phyloP scores from a whole-genome alignment of 306 rosid species.

The Castanopsis chinensis region DNA sequence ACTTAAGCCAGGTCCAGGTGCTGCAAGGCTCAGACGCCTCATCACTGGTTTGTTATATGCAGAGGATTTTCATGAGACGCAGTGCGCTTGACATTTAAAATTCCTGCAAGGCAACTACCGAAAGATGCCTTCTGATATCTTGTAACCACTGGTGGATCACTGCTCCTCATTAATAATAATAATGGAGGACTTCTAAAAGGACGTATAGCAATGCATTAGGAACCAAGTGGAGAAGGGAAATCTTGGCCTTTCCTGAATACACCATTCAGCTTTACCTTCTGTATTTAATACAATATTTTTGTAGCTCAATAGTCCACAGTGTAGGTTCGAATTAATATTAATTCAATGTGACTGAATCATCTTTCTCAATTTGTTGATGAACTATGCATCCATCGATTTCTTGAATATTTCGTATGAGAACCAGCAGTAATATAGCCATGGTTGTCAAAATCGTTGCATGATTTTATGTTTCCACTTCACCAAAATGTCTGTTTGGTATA shows the following conservation, averaged over 20 bases:
- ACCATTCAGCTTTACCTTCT: conserved; percentile 18
- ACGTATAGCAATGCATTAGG: conserved; percentile 29
- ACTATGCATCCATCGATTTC: not conserved
- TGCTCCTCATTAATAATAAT: conserved; percentile 11
- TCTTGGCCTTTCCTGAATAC: conserved; percentile 24
- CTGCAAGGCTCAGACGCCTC: conserved; percentile 53
- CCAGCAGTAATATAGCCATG: not conserved
- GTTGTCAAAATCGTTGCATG: not conserved
- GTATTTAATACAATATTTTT: conserved; percentile 34
- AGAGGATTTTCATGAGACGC: conserved; percentile 52
- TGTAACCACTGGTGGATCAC: conserved; percentile 19
- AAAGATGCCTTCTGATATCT: conserved; percentile 17
- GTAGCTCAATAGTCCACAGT: conserved; percentile 31
- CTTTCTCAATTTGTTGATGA: conserved; percentile 10
- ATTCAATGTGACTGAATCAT: conserved; percentile 20
- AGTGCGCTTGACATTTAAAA: conserved; percentile 43
- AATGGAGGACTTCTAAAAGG: conserved; percentile 24
- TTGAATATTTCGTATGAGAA: not conserved
- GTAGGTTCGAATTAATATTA: conserved; percentile 31
- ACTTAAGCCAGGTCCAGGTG: conserved; percentile 65
- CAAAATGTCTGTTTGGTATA: no score
- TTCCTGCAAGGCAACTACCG: conserved; percentile 7
- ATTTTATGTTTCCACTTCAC: accelerated
- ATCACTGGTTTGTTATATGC: conserved; percentile 54
- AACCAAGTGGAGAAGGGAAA: conserved; percentile 23